phyloP scores from a whole-genome alignment of 129 eudicot genomes.

The Apium graveolens region DNA sequence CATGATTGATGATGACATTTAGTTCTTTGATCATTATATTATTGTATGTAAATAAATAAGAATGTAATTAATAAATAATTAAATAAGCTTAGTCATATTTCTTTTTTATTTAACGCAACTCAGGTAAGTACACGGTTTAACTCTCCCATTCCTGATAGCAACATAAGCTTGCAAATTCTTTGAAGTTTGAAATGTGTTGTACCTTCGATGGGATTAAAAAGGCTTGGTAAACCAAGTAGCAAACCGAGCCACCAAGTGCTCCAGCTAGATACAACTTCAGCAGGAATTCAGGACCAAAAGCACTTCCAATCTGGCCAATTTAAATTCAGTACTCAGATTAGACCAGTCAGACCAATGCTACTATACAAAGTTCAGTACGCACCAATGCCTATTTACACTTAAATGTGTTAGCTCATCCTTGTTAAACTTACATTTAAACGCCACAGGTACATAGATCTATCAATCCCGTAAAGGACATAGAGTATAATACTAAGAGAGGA shows the following conservation, averaged over 20 bases:
- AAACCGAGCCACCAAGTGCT: slow-evolving; percentile 72
- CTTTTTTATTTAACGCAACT: neutral
- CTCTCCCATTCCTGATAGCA: too few species aligned
- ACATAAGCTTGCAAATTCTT: neutral
- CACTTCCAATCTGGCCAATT: slow-evolving; percentile 52
- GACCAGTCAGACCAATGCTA: neutral
- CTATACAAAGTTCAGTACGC: too few species aligned
- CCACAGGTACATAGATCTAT: too few species aligned
- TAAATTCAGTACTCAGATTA: neutral
- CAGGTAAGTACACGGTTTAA: neutral
- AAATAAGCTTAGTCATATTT: neutral
- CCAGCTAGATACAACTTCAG: slow-evolving; percentile 69
- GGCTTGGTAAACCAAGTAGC: slow-evolving; percentile 62
- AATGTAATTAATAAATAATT: neutral
- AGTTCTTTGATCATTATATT: neutral
- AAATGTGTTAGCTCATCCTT: neutral
- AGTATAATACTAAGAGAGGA: too few species aligned
- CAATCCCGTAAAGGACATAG: too few species aligned
- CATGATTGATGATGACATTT: neutral
- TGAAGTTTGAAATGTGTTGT: neutral
- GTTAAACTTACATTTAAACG: neutral
- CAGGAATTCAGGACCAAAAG: slow-evolving; percentile 61
- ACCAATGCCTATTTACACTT: too few species aligned
- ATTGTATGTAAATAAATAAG: neutral
- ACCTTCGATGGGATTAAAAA: slow-evolving; percentile 55